These are phyloP conservation scores for Exserohilum rostratum DNA, from an alignment of 2,329 filamentous ascomycete species.

Conservation along the genomic window DNA sequence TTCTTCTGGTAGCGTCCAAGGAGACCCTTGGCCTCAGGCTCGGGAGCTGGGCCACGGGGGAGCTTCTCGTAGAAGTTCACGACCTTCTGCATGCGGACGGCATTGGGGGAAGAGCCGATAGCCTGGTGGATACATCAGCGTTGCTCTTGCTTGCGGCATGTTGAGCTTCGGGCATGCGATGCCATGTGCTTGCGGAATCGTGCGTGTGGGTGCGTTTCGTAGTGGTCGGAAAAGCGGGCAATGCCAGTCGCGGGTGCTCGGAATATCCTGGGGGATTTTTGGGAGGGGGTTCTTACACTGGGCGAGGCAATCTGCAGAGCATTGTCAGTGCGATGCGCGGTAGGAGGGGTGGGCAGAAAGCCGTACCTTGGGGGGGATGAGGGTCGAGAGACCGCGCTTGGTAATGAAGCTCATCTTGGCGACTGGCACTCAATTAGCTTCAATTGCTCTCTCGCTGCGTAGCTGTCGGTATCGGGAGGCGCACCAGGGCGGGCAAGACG, in stretches of 20 bases:
- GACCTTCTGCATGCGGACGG: constrained; percentile 95
- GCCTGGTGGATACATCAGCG: constrained; percentile 64
- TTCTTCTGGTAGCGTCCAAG: constrained; percentile 82
- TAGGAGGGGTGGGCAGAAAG: constrained; percentile 15
- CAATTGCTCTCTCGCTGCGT: constrained; percentile 33
- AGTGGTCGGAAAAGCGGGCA: constrained; percentile 15
- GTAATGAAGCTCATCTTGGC: constrained; percentile 89
- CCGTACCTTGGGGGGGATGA: constrained; percentile 97
- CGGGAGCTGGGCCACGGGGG: constrained; percentile 87
- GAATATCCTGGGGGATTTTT: constrained; percentile 11
- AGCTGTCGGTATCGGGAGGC: constrained; percentile 18
- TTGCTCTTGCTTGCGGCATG: background rate
- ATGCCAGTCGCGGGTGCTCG: constrained; percentile 15
- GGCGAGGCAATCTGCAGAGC: constrained; percentile 75
- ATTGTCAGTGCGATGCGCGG: constrained; percentile 46
- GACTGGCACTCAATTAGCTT: constrained; percentile 48
- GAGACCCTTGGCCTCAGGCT: constrained; percentile 79
- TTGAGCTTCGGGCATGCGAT: background rate
- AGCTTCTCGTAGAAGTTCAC: constrained; percentile 99
- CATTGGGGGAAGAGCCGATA: constrained; percentile 93
- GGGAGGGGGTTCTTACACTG: constrained; percentile 66
- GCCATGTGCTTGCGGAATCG: background rate
- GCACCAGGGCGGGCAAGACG: constrained; percentile 47
- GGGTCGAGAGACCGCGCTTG: constrained; percentile 92
- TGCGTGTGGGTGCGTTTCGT: constrained; percentile 23